Percentiles rank a stretch among this genome's conserved stretches.
These are phyloP conservation scores for Pyrenophora tritici-repentis DNA, from an alignment of 2,329 filamentous ascomycete genomes.

Conservation along the genomic window DNA sequence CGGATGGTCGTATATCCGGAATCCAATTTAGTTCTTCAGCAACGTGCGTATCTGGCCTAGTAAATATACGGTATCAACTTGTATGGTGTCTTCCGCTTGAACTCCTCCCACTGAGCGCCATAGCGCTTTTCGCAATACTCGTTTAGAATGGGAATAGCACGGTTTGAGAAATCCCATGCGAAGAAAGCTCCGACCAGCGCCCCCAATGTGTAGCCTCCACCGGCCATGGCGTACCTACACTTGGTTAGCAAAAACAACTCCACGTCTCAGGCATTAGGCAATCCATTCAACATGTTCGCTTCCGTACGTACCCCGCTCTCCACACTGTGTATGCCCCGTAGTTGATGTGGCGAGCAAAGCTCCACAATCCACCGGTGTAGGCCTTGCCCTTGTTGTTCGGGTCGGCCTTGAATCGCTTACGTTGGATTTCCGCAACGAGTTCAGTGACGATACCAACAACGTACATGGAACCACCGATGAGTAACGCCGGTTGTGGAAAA, in stretches of 20 bases:
- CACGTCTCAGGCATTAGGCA: too few relatives aligned
- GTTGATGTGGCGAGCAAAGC: slow-evolving; percentile 58
- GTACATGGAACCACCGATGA: slow-evolving; percentile 58
- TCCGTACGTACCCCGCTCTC: slow-evolving; percentile 49
- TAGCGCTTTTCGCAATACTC: slow-evolving; percentile 54
- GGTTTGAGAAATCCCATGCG: slow-evolving; percentile 52
- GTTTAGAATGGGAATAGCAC: slow-evolving; percentile 55
- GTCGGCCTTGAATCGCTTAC: slow-evolving; percentile 58
- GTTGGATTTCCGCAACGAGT: slow-evolving; percentile 62
- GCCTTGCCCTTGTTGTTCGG: slow-evolving; percentile 58
- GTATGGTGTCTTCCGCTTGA: slow-evolving; percentile 50
- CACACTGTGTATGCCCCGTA: slow-evolving; percentile 60
- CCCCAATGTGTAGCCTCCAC: slow-evolving; percentile 55
- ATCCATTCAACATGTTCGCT: too few relatives aligned
- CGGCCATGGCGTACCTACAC: slow-evolving; percentile 48
- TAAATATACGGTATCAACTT: slow-evolving; percentile 43
- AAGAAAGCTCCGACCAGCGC: slow-evolving; percentile 49
- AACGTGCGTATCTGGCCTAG: slow-evolving; percentile 12
- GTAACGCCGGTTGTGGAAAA: slow-evolving; percentile 50
- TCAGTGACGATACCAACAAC: slow-evolving; percentile 59
- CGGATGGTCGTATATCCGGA: neutral
- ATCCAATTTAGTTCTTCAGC: neutral
- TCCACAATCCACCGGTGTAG: slow-evolving; percentile 57
- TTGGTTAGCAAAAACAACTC: too few relatives aligned
- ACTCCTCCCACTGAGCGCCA: slow-evolving; percentile 48